Base-by-base conservation (phyloP, 2,329 filamentous ascomycete species). In the Leptographium wingfieldii region DNA sequence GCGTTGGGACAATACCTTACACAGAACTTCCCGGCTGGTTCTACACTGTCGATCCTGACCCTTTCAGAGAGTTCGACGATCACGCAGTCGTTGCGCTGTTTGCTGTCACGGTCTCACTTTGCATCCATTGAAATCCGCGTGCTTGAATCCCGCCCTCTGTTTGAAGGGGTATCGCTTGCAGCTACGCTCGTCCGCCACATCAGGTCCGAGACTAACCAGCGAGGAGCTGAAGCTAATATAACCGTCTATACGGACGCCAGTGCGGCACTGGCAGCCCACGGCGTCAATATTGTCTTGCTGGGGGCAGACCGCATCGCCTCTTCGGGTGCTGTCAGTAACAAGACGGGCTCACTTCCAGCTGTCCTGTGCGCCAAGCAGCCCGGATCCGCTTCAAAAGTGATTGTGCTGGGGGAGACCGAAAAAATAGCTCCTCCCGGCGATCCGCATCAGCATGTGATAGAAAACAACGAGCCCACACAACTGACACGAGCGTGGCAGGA, bases 131-230 rank as follows among this genome's bases (percentile, higher is more conserved):
- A 84, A 56, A 69, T 88, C 22, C 78, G 77, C 5, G 73, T 89
- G 35, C 74, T 89, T 3, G 85, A 88, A 68, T 88, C 85, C 2
- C 75, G 85, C 0, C 86, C 86, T 0, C 73, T 84, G 0, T 87
- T 78, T 63, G 85, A 89, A 70, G 86, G 85, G 9, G 80, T 80
- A 5, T 77, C 74, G 10, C 74, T 84, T 57, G 82, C 80, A 5
- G 73, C 71, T n/a, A 70, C 69, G 5, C 61, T 81, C 64, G 67
- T 71, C 60, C 55, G 65, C 63, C 46, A 61, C 61, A 60, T 62
- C n/a, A 70, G 64, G 9, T 62, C 65, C 10, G 68, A 65, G 29
- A 64, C 63, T 54, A 60, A 62, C 33, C 49, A 29, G 67, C 25
- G 48, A 11, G n/a, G 48, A 14, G 22, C 40, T n/a, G n/a, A 33